phyloP scores from a whole-genome alignment of 2,329 filamentous ascomycete genomes.

The Stagonosporopsis tanaceti region DNA sequence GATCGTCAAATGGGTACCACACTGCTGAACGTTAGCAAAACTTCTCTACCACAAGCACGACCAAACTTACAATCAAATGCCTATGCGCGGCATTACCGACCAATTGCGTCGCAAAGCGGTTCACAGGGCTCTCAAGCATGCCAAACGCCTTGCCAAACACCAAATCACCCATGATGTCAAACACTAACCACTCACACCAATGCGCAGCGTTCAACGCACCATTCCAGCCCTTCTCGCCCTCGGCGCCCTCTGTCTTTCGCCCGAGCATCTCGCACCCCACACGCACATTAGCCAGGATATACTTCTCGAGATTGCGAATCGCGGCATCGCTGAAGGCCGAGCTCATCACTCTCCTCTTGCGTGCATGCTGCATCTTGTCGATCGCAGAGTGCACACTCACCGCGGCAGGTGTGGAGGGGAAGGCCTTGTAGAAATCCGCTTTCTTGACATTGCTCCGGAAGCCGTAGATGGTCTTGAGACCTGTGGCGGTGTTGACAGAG shows the following conservation, averaged over 20 bases:
- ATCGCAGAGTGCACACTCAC: slow-evolving; percentile 56
- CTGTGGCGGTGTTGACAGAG: slow-evolving; percentile 74
- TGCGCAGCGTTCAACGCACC: slow-evolving; percentile 54
- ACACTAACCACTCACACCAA: slow-evolving; percentile 56
- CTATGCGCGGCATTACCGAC: slow-evolving; percentile 55
- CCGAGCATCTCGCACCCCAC: slow-evolving; percentile 49
- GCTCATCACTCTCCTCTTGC: slow-evolving; percentile 56
- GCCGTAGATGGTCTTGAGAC: slow-evolving; percentile 59
- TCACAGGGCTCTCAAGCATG: slow-evolving; percentile 52
- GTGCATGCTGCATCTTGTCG: slow-evolving; percentile 56
- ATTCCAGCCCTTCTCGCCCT: slow-evolving; percentile 49
- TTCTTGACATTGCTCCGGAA: slow-evolving; percentile 59
- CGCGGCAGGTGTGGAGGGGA: slow-evolving; percentile 53
- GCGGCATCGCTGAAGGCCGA: slow-evolving; percentile 58
- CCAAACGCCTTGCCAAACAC: slow-evolving; percentile 56
- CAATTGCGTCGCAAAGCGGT: slow-evolving; percentile 53
- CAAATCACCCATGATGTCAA: slow-evolving; percentile 62
- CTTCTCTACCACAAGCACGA: not conserved
- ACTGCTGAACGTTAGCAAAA: slow-evolving; percentile 35
- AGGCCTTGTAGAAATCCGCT: slow-evolving; percentile 58
- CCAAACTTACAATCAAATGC: slow-evolving; percentile 52
- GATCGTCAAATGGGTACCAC: slow-evolving; percentile 54
- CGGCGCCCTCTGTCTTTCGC: slow-evolving; percentile 22
- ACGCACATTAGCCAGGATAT: slow-evolving; percentile 54
- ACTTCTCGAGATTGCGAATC: slow-evolving; percentile 56